Base-by-base conservation (phyloP, 2,329 filamentous ascomycete genomes). In the Xylariaceae sp. region DNA sequence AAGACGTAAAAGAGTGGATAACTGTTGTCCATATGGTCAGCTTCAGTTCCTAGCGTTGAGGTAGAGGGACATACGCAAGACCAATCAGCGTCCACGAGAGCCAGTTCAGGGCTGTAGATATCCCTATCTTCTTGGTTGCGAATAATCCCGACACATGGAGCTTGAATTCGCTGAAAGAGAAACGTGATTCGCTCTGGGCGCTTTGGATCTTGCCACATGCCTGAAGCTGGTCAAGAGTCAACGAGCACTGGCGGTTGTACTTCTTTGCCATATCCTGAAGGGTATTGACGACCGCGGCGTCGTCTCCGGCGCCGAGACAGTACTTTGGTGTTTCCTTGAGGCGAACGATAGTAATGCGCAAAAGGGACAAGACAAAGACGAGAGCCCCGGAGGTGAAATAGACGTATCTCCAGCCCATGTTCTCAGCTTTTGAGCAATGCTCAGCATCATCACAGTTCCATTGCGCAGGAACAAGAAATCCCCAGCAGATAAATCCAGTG, bases 1-100 rank as follows among this genome's bases (percentile, higher is more conserved):
- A 90, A 90, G 46, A 89, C 85, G 56, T 87, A 86, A 66, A 87
- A 90, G 0, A 90, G 72, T 0, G 87, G 86, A 58, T 89, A 63
- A 1, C 60, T 63, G 22, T 27, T 27, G 42, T 10, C 47, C n/a
- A 14, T 14, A 11, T 5, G 10, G 30, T 63, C 53, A 63, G 59
- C 49, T 19, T 38, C 38, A 18, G 36, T 10, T 5, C 5, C 35
- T 32, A 2, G 14, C 10, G 9, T 11, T 6, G 39, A 17, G 41
- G 9, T 17, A 11, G 2, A 5, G 14, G 15, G 36, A 61, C 60
- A 35, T 52, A 90, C 0, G 83, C 85, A 0, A 90, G 74, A 6
- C 86, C 86, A 32, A 89, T 86, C 2, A 86, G 62, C 0, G 80
- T 75, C 86, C 86, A 90, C 0, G 80, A 84, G 6, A 86, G 62